Percentiles rank a stretch among this genome's conserved stretches.
These are phyloP conservation scores for Aegilops sharonensis DNA, from an alignment of 176 grass and related monocot species.

Conservation along the genomic window DNA sequence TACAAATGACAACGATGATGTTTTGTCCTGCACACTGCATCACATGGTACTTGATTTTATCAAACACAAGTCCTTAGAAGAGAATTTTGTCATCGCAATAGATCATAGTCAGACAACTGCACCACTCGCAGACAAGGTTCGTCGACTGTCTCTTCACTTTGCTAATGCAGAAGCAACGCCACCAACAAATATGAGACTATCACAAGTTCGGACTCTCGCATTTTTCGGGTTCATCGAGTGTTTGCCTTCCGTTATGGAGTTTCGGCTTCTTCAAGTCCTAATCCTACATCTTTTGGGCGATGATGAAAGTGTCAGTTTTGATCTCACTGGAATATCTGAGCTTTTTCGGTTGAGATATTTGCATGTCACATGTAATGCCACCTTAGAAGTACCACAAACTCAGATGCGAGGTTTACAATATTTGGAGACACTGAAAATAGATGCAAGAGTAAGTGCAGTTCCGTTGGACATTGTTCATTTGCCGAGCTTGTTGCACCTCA, in stretches of 20 bases:
- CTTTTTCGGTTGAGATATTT: neutral
- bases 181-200: neutral
- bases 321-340: neutral
- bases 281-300: neutral
- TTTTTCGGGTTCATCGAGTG: neutral
- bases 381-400: neutral
- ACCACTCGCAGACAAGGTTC: neutral
- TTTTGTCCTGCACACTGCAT: neutral
- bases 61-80: neutral
- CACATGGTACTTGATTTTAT: neutral
- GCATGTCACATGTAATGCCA: neutral
- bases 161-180: neutral
- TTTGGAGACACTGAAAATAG: conserved; percentile 1
- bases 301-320: neutral
- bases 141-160: neutral
- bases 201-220: neutral
- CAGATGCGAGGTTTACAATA: neutral
- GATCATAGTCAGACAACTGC: neutral
- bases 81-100: neutral
- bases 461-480: neutral
- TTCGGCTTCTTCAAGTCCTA: neutral
- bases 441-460: neutral
- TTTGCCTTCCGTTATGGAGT: neutral
- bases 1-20: neutral
- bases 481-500: neutral